Base-by-base conservation (phyloP, 1,139 yeast genomes). In the Saccharomyces pastorianus region DNA sequence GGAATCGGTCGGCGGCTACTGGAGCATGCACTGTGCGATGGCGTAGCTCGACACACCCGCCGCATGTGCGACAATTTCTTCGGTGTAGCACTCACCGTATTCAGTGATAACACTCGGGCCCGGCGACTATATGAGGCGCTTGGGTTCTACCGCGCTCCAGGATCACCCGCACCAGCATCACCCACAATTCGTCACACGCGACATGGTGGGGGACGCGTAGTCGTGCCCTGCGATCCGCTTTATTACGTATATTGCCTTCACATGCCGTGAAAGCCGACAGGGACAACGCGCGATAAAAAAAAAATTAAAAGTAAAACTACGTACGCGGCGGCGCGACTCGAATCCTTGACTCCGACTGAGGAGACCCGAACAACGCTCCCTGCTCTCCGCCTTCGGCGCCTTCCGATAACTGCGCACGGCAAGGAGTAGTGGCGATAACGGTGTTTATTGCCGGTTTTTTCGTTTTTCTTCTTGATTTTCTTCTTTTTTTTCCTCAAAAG, bases 81-180 rank as follows among this genome's bases (percentile, higher is more conserved):
- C 28, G 65, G 66, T 1, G 54, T 65, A 9, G 64, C 62, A 47
- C 58, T 67, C 26, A 66, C 70, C 25, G 71, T 67, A 4, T 67
- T 67, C 54, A 54, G 64, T 14, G 61, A 61, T 34, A 67, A 66
- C 56, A 34, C 32, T 2, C 49, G 34, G 3, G 71, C 71, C 2
- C 51, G 63, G 3, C 48, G 54, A 11, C 58, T 67, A 53, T 67
- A 67, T 53, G 34, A 52, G 23, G 51, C 54, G 3, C 26, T 63
- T 1, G 64, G 64, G 2, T 60, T 64, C 61, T 49, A 32, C 47
- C 46, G 54, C 25, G 61, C 68, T 1, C 55, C 56, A 0, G 59
- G 55, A 48, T 64, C 68, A 17, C 68, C 68, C 26, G 28, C 17
- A 20, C 23, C 42, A 38, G 42, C 13, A 4, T 23, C 42, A 8